Percentiles rank a stretch among this genome's conserved stretches.
Conservation (phyloP, 2,329 filamentous ascomycete species). For the Sporothrix dimorphospora region DNA sequence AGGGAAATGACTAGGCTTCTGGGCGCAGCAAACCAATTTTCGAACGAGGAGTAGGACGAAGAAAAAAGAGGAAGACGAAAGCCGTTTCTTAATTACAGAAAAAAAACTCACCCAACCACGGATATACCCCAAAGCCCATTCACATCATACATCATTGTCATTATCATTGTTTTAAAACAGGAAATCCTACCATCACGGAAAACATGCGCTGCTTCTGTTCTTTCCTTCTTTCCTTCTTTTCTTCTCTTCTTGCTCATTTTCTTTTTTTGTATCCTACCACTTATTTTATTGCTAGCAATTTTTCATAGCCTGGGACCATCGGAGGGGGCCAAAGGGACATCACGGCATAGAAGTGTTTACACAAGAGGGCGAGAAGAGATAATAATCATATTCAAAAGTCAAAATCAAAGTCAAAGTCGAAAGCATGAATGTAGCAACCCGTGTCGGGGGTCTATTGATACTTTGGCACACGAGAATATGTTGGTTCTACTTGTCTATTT, state of each 20-base stretch:
- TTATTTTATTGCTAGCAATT: background rate
- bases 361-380: background rate
- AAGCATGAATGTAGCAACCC: no score
- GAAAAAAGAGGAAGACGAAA: no score
- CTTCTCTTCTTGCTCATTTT: background rate
- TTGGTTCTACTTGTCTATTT: no score
- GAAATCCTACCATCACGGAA: background rate
- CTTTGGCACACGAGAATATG: no score
- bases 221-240: background rate
- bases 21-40: no score
- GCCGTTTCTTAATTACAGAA: background rate
- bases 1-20: background rate
- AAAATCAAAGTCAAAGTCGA: background rate
- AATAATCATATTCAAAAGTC: background rate
- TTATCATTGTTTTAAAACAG: background rate
- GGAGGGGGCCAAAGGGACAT: background rate
- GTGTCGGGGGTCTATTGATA: no score
- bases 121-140: constrained; percentile 1
- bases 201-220: background rate
- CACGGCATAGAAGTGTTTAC: background rate
- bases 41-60: background rate
- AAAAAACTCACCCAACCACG: background rate
- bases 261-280: background rate
- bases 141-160: background rate
- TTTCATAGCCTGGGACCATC: constrained; percentile 10